Evolutionary conservation across 2,329 filamentous ascomycete species (phyloP), one percentile per base, ranked within the genome.

Genomic region (Sphaerulina musiva): DNA sequence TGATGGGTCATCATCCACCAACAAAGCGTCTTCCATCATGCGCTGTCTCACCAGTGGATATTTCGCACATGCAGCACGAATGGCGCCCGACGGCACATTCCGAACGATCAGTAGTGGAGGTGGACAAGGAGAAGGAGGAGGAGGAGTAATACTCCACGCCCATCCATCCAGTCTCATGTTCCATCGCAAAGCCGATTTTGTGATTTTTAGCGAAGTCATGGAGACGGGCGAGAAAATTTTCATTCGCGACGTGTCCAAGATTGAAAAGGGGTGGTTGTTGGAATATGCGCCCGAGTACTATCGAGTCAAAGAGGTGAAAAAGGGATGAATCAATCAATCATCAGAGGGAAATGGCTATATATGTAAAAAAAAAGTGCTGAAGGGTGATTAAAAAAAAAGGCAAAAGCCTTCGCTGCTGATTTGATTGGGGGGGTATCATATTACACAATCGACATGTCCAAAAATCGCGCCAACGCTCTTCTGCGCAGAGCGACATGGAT

Each of bases 141-240:
- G 14, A 17, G 14, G 14, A 17, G 14, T 17, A 17, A 17, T 83
- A 4, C 76, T 97, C 50, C 81, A 95, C 74, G 89, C 90, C 20
- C 93, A 98, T 72, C 93, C 93, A 0, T 95, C 83, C 66, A 95
- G 87, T 39, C 74, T 97, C 62, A 89, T 97, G 83, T 97, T 97
- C 76, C 95, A 95, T 70, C 84, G 91, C 53, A 96, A 95, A 74
- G 89, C 89, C 9, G 90, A 96, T 60, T 97, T 92, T 90, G 90
- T 97, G 8, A 80, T 98, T 34, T 98, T 96, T 67, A 87, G 95
- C 64, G 92, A 96, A 73, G 83, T 95, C 38, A 82, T 95, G 78
- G 89, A 97, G 74, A 95, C 88, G 4, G 83, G 86, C 8, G 82
- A 81, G 59, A 97, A 97, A 77, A 90, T 82, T 0, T 97, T 86